A percentile compares a stretch with the other conserved stretches of the same genome.
Conservation (phyloP, 805 yeast species). For the Candida verbasci region DNA sequence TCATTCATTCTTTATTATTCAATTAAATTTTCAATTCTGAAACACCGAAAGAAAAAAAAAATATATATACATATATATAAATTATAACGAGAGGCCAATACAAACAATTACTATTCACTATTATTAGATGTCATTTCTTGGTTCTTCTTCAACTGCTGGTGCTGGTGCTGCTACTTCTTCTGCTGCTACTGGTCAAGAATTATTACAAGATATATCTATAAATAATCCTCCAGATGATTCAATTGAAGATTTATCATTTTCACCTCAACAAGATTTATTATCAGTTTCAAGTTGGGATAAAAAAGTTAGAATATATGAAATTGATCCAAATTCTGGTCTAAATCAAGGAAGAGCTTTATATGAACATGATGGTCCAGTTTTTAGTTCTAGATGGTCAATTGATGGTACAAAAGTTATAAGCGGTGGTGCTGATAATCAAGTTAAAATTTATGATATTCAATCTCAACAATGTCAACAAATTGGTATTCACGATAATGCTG, state of each 20-base stretch:
- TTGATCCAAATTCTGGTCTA: slow-evolving; percentile 63
- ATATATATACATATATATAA: neutral
- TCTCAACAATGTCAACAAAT: slow-evolving; percentile 79
- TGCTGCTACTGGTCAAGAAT: slow-evolving; percentile 52
- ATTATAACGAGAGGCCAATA: no score
- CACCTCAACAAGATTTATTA: slow-evolving; percentile 78
- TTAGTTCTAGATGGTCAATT: slow-evolving; percentile 73
- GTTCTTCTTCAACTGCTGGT: slow-evolving; percentile 14
- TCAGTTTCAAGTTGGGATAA: slow-evolving; percentile 93
- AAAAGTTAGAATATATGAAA: slow-evolving; percentile 89
- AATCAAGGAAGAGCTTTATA: slow-evolving; percentile 85
- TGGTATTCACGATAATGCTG: slow-evolving; percentile 83
- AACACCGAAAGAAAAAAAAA: neutral
- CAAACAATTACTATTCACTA: no score
- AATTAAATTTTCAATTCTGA: no score
- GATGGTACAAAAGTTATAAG: slow-evolving; percentile 87
- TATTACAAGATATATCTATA: slow-evolving; percentile 66
- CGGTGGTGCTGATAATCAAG: slow-evolving; percentile 74
- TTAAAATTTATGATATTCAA: slow-evolving; percentile 75
- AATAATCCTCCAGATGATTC: slow-evolving; percentile 91
- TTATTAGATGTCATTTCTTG: slow-evolving; percentile 43
- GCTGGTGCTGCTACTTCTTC: slow-evolving; percentile 35
- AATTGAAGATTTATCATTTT: slow-evolving; percentile 75
- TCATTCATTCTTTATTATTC: neutral
- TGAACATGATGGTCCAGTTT: slow-evolving; percentile 86